Evolutionary conservation across 331 rosid species (phyloP).

Genomic region (Arachis monticola): DNA sequence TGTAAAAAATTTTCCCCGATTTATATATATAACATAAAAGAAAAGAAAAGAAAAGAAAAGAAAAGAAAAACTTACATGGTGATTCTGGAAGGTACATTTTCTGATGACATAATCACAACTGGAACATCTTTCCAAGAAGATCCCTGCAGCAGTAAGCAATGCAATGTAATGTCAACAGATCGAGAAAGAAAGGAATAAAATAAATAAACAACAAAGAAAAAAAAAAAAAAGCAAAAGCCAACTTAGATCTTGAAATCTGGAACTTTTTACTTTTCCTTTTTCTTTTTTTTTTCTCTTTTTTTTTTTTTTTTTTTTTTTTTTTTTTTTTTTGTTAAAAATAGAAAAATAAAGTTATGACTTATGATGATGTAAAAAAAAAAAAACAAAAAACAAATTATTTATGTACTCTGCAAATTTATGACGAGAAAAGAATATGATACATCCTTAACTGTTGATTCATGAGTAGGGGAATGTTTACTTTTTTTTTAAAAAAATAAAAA

Average conservation of each 20-base stretch:
- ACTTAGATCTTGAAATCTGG: slow-evolving; percentile 35
- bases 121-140: slow-evolving; percentile 94
- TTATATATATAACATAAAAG: no score
- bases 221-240: slow-evolving; percentile 9
- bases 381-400: background rate
- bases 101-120: slow-evolving; percentile 94
- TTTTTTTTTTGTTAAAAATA: background rate
- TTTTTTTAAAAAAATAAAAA: no score
- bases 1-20: no score
- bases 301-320: background rate
- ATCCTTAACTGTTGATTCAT: no score
- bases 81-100: slow-evolving; percentile 94
- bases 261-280: slow-evolving; percentile 18
- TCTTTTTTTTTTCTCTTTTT: background rate
- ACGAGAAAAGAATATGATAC: background rate
- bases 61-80: slow-evolving; percentile 56
- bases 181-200: slow-evolving; percentile 27
- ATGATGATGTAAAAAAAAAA: background rate
- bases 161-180: slow-evolving; percentile 31
- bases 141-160: slow-evolving; percentile 60
- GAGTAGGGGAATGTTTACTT: no score
- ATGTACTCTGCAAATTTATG: slow-evolving; percentile 14
- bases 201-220: background rate
- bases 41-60: no score
- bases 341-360: background rate